A percentile compares a stretch with the other conserved stretches of the same genome.
phyloP scores from a whole-genome alignment of 768 basidiomycete genomes.

The Pleurotus tuber-regium region DNA sequence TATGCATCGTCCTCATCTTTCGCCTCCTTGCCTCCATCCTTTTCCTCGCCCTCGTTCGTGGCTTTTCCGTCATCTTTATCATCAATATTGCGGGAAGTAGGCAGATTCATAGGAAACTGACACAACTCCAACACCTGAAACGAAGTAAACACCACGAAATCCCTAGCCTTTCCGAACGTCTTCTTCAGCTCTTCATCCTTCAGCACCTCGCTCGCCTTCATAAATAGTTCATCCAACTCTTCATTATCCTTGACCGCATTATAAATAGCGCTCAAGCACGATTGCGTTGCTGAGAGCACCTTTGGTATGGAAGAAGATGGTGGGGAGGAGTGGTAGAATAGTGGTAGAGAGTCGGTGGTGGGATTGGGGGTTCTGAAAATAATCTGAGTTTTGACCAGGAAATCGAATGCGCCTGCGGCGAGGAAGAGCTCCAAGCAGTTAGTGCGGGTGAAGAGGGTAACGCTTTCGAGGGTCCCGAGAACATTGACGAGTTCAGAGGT shows the following conservation, averaged over 20 bases:
- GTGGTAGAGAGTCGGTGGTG: background rate
- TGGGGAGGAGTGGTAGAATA: background rate
- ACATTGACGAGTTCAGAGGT: background rate
- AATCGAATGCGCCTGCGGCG: conserved; percentile 12
- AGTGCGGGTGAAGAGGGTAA: conserved; percentile 1
- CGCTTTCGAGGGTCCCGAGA: conserved; percentile 15
- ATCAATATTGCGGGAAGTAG: no score
- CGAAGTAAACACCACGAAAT: conserved; percentile 1
- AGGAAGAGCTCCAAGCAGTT: conserved; percentile 11
- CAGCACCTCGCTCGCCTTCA: background rate
- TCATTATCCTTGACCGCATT: conserved; percentile 9
- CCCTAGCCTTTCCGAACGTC: conserved; percentile 1
- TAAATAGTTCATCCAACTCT: background rate
- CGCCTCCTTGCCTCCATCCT: background rate
- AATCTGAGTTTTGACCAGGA: background rate
- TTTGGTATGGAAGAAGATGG: background rate
- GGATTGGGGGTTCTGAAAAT: background rate
- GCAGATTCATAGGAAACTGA: background rate
- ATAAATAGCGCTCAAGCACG: conserved; percentile 13
- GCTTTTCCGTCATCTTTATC: no score
- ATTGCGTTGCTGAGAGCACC: conserved; percentile 11
- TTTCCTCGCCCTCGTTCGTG: no score
- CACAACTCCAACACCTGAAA: background rate
- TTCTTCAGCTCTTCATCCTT: conserved; percentile 1
- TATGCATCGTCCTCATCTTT: background rate